A percentile compares a stretch with the other conserved stretches of the same genome.
Evolutionary conservation across 257 asterid species (phyloP).

Genomic region (Fraxinus americana): DNA sequence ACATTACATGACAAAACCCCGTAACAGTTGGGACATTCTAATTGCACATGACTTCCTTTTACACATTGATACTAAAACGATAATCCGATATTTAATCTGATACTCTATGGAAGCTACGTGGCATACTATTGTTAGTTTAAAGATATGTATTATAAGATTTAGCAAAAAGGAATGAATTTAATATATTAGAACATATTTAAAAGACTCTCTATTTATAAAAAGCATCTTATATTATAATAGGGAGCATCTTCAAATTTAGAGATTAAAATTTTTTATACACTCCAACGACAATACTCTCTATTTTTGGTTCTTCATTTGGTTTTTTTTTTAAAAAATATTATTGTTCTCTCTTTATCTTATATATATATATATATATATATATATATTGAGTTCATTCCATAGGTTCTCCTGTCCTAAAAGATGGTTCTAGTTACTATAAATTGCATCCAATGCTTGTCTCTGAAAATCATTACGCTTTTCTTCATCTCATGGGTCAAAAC

Average conservation of each 20-base stretch:
- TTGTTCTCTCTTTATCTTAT: no score
- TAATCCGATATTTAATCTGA: no score
- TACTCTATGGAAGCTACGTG: neutral
- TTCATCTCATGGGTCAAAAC: neutral
- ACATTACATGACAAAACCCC: neutral
- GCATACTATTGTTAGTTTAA: neutral
- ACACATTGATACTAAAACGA: neutral
- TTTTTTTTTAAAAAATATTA: no score
- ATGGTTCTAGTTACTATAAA: neutral
- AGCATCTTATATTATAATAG: no score
- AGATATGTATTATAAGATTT: no score
- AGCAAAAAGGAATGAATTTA: neutral
- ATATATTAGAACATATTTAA: no score
- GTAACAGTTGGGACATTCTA: neutral
- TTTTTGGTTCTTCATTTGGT: no score
- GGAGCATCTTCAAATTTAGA: no score
- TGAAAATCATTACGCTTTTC: neutral
- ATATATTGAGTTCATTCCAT: neutral
- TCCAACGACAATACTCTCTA: no score
- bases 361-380: no score
- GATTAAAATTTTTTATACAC: no score
- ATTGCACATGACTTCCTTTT: neutral
- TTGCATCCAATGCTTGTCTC: neutral
- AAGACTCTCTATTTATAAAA: no score
- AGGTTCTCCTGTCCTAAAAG: neutral